A percentile compares a stretch with the other conserved stretches of the same genome.
These are phyloP conservation scores for Boletus pseudopeckii DNA, from an alignment of 768 basidiomycete genomes.

Conservation along the genomic window DNA sequence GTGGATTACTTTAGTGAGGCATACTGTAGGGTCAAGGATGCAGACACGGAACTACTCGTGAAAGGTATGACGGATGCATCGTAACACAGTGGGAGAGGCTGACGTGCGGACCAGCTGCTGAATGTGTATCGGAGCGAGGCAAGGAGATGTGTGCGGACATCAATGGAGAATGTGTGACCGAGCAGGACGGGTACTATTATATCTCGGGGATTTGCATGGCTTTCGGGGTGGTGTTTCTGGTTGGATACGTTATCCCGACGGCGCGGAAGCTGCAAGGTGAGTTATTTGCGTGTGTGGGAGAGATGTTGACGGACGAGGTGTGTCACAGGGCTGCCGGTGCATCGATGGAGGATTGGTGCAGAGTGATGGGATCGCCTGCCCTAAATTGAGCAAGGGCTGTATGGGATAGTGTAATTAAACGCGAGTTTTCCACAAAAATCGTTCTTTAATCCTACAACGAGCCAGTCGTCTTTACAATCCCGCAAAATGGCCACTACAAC, in stretches of 20 bases:
- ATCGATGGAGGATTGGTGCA: constrained; percentile 65
- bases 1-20: constrained; percentile 88
- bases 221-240: constrained; percentile 69
- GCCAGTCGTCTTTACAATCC: constrained; percentile 5
- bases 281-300: constrained; percentile 23
- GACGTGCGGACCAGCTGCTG: constrained; percentile 49
- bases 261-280: constrained; percentile 83
- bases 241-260: constrained; percentile 78
- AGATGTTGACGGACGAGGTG: constrained; percentile 4
- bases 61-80: constrained; percentile 42
- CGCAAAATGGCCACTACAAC: constrained; percentile 55
- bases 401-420: constrained; percentile 17
- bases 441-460: constrained; percentile 9
- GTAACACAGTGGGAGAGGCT: not conserved
- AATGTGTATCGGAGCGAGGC: constrained; percentile 92
- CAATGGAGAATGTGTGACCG: constrained; percentile 76
- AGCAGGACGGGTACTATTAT: constrained; percentile 90
- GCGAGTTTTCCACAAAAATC: constrained; percentile 26
- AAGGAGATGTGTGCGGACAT: constrained; percentile 72
- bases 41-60: constrained; percentile 46
- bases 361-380: constrained; percentile 30
- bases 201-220: constrained; percentile 75
- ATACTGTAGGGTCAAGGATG: constrained; percentile 70
- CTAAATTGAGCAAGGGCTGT: constrained; percentile 23
- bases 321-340: constrained; percentile 66